These are phyloP conservation scores for Pseudocercospora pini-densiflorae DNA, from an alignment of 2,329 filamentous ascomycete species.

Conservation along the genomic window DNA sequence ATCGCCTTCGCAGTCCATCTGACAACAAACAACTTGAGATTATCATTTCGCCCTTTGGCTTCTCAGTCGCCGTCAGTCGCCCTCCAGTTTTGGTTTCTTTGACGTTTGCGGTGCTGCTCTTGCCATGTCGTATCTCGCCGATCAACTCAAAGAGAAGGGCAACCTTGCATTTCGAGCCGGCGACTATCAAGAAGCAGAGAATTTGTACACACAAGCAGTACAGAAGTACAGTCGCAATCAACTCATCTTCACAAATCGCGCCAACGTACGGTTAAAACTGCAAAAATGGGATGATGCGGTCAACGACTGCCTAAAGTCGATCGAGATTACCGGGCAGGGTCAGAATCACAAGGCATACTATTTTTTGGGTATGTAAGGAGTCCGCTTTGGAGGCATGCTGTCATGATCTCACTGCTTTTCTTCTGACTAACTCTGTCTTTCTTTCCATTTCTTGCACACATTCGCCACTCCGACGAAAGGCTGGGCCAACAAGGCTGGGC, in stretches of 20 bases:
- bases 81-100: neutral
- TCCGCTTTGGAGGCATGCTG: neutral
- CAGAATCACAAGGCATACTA: slow-evolving; percentile 72
- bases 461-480: slow-evolving; percentile 22
- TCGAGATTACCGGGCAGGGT: slow-evolving; percentile 63
- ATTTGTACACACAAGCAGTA: slow-evolving; percentile 73
- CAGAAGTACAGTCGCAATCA: slow-evolving; percentile 77
- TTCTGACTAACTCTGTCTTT: neutral
- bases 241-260: slow-evolving; percentile 85
- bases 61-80: neutral
- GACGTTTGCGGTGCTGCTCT: neutral
- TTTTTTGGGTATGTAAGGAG: slow-evolving; percentile 59
- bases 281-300: slow-evolving; percentile 74
- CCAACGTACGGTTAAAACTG: slow-evolving; percentile 79
- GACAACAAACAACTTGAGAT: neutral
- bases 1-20: neutral
- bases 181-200: slow-evolving; percentile 69
- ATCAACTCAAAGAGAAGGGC: slow-evolving; percentile 57
- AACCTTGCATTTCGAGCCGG: slow-evolving; percentile 68
- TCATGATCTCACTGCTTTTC: neutral
- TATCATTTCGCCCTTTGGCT: neutral
- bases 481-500: slow-evolving; percentile 4
- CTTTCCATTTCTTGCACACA: neutral
- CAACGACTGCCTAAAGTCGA: slow-evolving; percentile 75
- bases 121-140: slow-evolving; percentile 42